Conservation (phyloP, 2,329 filamentous ascomycete species). For the Colletotrichum tabaci region DNA sequence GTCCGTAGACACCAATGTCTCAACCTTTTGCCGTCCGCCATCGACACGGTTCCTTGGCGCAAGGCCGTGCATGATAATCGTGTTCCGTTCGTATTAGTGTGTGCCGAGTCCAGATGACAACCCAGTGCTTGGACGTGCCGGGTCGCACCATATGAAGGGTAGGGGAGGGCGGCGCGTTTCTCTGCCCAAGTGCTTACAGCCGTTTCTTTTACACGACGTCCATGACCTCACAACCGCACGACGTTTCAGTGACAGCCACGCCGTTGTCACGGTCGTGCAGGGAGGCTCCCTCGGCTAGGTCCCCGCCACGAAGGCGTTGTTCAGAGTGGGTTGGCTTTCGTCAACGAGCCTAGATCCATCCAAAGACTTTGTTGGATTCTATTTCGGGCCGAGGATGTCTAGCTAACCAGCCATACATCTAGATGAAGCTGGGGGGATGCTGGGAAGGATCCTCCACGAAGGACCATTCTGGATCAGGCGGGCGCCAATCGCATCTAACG, state of each 20-base stretch:
- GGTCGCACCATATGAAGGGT: conserved; percentile 23
- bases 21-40: conserved; percentile 5
- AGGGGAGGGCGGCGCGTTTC: neutral
- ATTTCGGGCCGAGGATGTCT: conserved; percentile 5
- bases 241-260: neutral
- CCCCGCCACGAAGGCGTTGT: no score
- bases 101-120: neutral
- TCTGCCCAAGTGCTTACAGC: neutral
- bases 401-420: neutral
- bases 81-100: neutral
- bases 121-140: neutral
- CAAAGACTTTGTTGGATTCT: neutral
- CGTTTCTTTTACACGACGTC: conserved; percentile 19
- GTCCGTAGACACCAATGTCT: conserved; percentile 25
- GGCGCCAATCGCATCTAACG: conserved; percentile 33
- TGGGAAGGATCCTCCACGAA: conserved; percentile 1
- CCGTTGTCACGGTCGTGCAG: neutral
- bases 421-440: conserved; percentile 11
- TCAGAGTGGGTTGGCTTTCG: conserved; percentile 9
- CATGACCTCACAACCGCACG: conserved; percentile 25
- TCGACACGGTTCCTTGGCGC: conserved; percentile 19
- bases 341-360: neutral
- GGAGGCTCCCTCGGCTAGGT: neutral
- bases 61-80: conserved; percentile 20
- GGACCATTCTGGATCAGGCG: neutral